Base-by-base conservation (phyloP, 352 stramenopile species). In the Globisporangium orthogonon region DNA sequence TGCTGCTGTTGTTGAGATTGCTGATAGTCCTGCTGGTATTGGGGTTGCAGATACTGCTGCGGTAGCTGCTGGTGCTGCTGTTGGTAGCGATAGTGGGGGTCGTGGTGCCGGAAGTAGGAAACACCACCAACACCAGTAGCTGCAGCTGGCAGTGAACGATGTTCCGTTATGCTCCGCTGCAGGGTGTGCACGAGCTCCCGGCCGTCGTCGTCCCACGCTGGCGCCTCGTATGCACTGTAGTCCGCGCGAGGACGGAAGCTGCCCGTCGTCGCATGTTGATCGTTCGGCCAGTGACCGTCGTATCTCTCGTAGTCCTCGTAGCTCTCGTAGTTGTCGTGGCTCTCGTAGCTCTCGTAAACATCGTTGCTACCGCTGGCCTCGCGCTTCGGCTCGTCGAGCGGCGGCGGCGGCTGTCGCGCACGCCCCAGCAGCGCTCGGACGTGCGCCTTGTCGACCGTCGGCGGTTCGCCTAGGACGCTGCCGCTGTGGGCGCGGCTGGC, bases 381-480 rank as follows among this genome's bases (percentile, higher is more conserved):
- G 18, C 37, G 35, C 35, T 47, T 44, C 14, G 30, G 23, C 23
- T 48, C 51, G 40, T 30, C 17, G 13, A 31, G n/a, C 30, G 15
- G 15, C 30, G 9, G 31, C 41, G 23, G 39, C 44, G 29, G 47
- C 57, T 39, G 23, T 9, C 70, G 66, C 17, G 70, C 72, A 33
- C 65, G 72, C 52, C 74, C 67, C 31, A 83, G 65, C n/a, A 85
- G 61, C 15, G 70, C 66, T 18, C 73, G 62, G 7, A 85, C 28
- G 48, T 74, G 62, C 29, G 50, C 37, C 51, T 74, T 74, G 58
- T 35, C 53, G 40, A 28, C 44, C 23, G 23, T 23, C 33, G 54
- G 31, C 11, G 33, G 41, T 7, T 51, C 64, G 2, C 29, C 50
- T 17, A 56, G 48, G 39, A 61, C 39, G 23, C 56, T 61, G 6